Percentiles rank a stretch among this genome's conserved stretches.
phyloP scores from a whole-genome alignment of 2,329 filamentous ascomycete species.

The Aspergillus sp. region DNA sequence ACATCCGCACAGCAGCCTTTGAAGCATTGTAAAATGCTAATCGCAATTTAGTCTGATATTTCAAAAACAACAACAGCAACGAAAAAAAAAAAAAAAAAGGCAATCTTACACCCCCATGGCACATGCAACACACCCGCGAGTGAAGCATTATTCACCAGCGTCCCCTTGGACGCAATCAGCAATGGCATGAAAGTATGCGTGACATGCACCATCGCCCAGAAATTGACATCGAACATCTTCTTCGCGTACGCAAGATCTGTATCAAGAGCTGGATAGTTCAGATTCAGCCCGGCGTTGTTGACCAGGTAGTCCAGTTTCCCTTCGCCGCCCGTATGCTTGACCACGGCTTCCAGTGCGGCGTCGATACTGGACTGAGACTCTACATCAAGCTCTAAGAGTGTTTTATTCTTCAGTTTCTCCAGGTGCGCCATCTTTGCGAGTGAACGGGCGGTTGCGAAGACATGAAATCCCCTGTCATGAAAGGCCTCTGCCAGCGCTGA shows the following conservation, averaged over 20 bases:
- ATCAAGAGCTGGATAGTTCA: slow-evolving; percentile 40
- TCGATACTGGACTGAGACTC: slow-evolving; percentile 27
- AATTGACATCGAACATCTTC: slow-evolving; percentile 43
- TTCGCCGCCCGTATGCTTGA: slow-evolving; percentile 27
- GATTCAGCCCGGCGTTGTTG: slow-evolving; percentile 46
- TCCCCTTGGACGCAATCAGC: slow-evolving; percentile 25
- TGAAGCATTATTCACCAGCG: slow-evolving; percentile 28
- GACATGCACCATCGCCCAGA: slow-evolving; percentile 38
- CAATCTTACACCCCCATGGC: background rate
- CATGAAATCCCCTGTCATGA: slow-evolving; percentile 32
- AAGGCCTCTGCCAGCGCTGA: slow-evolving; percentile 38
- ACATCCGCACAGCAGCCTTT: slow-evolving; percentile 23
- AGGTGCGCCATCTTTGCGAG: slow-evolving; percentile 30
- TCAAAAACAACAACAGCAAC: too few species aligned
- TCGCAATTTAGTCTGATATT: too few species aligned
- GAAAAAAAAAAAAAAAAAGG: too few species aligned
- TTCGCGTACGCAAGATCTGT: slow-evolving; percentile 34
- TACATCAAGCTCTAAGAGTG: slow-evolving; percentile 34
- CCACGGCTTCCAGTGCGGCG: slow-evolving; percentile 25
- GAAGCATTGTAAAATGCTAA: slow-evolving; percentile 21
- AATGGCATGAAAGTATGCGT: slow-evolving; percentile 39
- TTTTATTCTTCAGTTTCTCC: slow-evolving; percentile 22
- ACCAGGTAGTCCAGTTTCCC: slow-evolving; percentile 38
- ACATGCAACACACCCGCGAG: slow-evolving; percentile 19
- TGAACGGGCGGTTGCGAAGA: slow-evolving; percentile 42